Percentiles rank a stretch among this genome's conserved stretches.
These are phyloP conservation scores for Talaromyces sp. DNA, from an alignment of 2,329 filamentous ascomycete genomes.

Conservation along the genomic window DNA sequence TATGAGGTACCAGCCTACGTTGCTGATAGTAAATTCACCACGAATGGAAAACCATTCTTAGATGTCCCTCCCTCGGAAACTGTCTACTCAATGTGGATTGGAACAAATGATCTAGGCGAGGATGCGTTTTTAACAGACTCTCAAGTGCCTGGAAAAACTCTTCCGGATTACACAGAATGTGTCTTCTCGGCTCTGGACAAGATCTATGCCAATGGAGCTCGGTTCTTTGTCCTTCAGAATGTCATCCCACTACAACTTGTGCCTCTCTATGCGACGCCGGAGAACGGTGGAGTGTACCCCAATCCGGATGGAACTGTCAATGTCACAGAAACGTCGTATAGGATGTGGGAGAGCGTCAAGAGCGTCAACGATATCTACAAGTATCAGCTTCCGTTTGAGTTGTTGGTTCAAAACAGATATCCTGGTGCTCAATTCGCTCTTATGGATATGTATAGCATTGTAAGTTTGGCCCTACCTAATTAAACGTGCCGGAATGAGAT, in stretches of 20 bases:
- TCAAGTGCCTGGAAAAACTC: slow-evolving; percentile 56
- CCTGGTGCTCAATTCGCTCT: slow-evolving; percentile 59
- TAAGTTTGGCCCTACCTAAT: slow-evolving; percentile 26
- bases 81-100: slow-evolving; percentile 74
- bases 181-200: slow-evolving; percentile 60
- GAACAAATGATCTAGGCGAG: slow-evolving; percentile 72
- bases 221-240: slow-evolving; percentile 71
- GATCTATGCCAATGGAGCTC: slow-evolving; percentile 63
- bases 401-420: slow-evolving; percentile 42
- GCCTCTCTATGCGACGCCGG: slow-evolving; percentile 60
- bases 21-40: slow-evolving; percentile 26
- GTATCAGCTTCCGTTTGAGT: slow-evolving; percentile 50
- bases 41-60: slow-evolving; percentile 30
- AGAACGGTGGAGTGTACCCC: slow-evolving; percentile 42
- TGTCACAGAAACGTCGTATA: slow-evolving; percentile 47
- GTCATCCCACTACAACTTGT: slow-evolving; percentile 62
- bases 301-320: slow-evolving; percentile 49
- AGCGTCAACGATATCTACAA: slow-evolving; percentile 51
- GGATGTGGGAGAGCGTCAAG: slow-evolving; percentile 52
- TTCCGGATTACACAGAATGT: slow-evolving; percentile 65
- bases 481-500: not conserved
- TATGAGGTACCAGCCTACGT: slow-evolving; percentile 53
- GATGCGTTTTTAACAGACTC: slow-evolving; percentile 63
- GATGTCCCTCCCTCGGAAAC: slow-evolving; percentile 54
- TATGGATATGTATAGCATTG: slow-evolving; percentile 63